phyloP scores from a whole-genome alignment of 2,329 filamentous ascomycete species.

The Phyllosticta citrichinensis region DNA sequence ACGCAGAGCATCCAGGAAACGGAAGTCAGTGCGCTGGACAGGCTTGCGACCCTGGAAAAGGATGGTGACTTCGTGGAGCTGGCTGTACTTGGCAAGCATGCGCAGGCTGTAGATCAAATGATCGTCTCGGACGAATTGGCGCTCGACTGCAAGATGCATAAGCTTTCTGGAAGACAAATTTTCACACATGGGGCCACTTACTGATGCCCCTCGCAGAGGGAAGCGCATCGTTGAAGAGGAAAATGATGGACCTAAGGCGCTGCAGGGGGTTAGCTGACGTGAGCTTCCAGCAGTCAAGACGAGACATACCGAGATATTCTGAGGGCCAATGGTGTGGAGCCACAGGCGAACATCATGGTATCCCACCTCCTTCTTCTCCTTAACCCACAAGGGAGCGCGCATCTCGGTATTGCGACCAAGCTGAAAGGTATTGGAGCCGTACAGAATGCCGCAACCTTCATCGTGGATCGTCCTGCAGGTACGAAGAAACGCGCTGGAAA shows the following conservation, averaged over 20 bases:
- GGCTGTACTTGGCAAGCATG: slow-evolving; percentile 30
- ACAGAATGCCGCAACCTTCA: slow-evolving; percentile 39
- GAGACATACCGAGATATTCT: slow-evolving; percentile 27
- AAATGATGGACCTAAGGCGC: slow-evolving; percentile 35
- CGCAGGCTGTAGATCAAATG: slow-evolving; percentile 36
- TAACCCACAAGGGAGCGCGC: slow-evolving; percentile 32
- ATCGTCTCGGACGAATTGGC: slow-evolving; percentile 40
- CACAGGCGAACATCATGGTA: slow-evolving; percentile 37
- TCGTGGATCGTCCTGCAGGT: slow-evolving; percentile 36
- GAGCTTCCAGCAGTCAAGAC: not conserved
- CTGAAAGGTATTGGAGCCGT: slow-evolving; percentile 40
- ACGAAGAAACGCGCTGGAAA: slow-evolving; percentile 36
- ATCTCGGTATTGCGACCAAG: slow-evolving; percentile 31
- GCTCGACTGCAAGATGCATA: slow-evolving; percentile 26
- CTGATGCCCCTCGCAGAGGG: slow-evolving; percentile 18
- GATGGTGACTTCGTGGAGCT: slow-evolving; percentile 33
- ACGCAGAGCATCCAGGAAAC: slow-evolving; percentile 36
- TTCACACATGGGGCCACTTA: not conserved
- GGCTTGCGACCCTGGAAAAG: slow-evolving; percentile 33
- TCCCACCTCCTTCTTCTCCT: slow-evolving; percentile 36
- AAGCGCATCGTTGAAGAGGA: slow-evolving; percentile 37
- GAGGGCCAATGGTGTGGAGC: slow-evolving; percentile 37
- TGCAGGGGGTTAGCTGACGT: not conserved
- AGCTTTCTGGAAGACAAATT: not conserved
- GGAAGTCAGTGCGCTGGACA: slow-evolving; percentile 26